Base-by-base conservation (phyloP, 2,329 filamentous ascomycete species). In the Cylindrodendrum hubeiense region DNA sequence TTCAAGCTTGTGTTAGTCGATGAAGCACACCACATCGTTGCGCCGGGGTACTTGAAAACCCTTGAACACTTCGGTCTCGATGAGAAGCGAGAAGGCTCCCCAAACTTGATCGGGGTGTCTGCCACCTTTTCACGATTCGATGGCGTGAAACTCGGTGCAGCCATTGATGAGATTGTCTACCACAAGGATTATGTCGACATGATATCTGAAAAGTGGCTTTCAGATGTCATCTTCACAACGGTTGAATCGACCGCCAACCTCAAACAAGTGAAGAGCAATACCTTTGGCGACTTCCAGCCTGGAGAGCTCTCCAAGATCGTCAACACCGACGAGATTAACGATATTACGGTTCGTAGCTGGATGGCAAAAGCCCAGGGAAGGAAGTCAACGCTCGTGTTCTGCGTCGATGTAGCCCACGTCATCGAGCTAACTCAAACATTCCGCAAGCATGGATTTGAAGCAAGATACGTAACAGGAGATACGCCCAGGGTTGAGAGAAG, bases 1-100 rank as follows among this genome's bases (percentile, higher is more conserved):
- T 98, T 95, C 84, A 99, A 99, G 80, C 88, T 99, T 0, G 83
- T 99, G 0, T 86, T 99, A 3, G 95, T 99, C 4, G 96, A 99
- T 70, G 96, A 99, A 80, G 96, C 95, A 5, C 96, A 99, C 78
- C 96, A 99, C 79, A 97, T 98, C 57, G 95, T 98, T 47, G 93
- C 96, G 1, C 86, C 89, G 2, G 89, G 90, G 8, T 98, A 98
- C 75, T 84, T 97, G 67, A 86, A 87, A 44, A 86, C 90, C 0
- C 83, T 99, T 51, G 83, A 86, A n/a, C 89, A 98, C 78, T 97
- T 99, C 77, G 89, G 90, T 0, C 85, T 97, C 19, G 80, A 88
- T 59, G 73, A 81, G 53, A 83, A 81, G 68, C 79, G 71, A 61
- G 43, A 59, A 7, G 79, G 76, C 50, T 79, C 76, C 1, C 91